These are phyloP conservation scores for Candida nemodendra DNA, from an alignment of 805 yeast species.

Conservation along the genomic window DNA sequence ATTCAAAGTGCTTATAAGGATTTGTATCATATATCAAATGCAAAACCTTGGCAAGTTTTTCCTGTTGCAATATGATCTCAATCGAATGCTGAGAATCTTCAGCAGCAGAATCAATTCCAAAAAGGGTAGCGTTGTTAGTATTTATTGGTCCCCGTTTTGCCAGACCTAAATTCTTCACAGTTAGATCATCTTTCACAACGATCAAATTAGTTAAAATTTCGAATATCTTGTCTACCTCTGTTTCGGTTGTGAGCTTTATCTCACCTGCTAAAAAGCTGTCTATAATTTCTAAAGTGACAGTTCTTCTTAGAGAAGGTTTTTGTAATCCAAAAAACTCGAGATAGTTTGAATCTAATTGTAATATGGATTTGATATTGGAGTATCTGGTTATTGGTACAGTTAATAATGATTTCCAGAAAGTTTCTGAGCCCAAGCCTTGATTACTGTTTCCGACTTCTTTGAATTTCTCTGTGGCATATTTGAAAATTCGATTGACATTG, in stretches of 20 bases:
- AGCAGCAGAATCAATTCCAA: slow-evolving; percentile 26
- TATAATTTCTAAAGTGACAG: slow-evolving; percentile 60
- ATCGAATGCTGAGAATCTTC: slow-evolving; percentile 28
- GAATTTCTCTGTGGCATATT: slow-evolving; percentile 46
- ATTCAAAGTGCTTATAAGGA: slow-evolving; percentile 43
- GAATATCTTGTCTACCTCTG: slow-evolving; percentile 59
- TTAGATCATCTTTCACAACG: slow-evolving; percentile 26
- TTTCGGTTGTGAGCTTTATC: slow-evolving; percentile 38
- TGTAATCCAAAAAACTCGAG: slow-evolving; percentile 54
- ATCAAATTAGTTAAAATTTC: slow-evolving; percentile 58
- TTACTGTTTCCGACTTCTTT: slow-evolving; percentile 24
- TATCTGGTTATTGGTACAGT: slow-evolving; percentile 49
- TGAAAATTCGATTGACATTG: slow-evolving; percentile 60
- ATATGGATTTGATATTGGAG: slow-evolving; percentile 32
- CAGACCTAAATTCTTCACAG: slow-evolving; percentile 42
- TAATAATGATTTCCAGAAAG: slow-evolving; percentile 37
- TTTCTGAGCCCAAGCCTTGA: slow-evolving; percentile 20
- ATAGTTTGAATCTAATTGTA: slow-evolving; percentile 48
- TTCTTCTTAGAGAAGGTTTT: slow-evolving; percentile 48
- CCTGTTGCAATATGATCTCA: slow-evolving; percentile 49
- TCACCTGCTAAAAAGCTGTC: slow-evolving; percentile 48
- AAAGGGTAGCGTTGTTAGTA: slow-evolving; percentile 19
- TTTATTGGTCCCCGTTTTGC: slow-evolving; percentile 6
- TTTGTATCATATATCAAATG: slow-evolving; percentile 58
- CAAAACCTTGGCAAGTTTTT: slow-evolving; percentile 64